Evolutionary conservation across 805 yeast species (phyloP).

Genomic region (Kurtzmaniella cleridarum): DNA sequence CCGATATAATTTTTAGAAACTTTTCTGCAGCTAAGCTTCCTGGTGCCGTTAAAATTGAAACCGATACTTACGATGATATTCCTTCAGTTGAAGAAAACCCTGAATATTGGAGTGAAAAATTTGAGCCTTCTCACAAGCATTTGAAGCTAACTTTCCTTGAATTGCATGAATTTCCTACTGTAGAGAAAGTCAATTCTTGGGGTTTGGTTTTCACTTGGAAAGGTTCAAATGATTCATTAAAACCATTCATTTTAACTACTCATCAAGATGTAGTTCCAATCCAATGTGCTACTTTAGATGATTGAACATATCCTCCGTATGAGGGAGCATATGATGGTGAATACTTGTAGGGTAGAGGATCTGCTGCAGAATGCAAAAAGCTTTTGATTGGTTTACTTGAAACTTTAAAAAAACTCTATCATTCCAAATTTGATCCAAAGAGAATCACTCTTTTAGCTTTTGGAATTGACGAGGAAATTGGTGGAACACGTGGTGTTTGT

Average conservation of each 20-base stretch:
- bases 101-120: conserved; percentile 12
- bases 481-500: conserved; percentile 15
- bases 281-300: conserved; percentile 13
- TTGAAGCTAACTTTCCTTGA: conserved; percentile 14
- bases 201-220: conserved; percentile 19
- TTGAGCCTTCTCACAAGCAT: conserved; percentile 14
- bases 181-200: conserved; percentile 13
- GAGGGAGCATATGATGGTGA: conserved; percentile 34
- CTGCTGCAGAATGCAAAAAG: conserved; percentile 28
- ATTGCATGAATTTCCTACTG: conserved; percentile 8
- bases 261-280: conserved; percentile 23
- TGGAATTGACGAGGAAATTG: conserved; percentile 15
- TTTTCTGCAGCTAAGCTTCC: conserved; percentile 11
- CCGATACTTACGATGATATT: conserved; percentile 11
- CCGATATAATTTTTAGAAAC: conserved; percentile 10
- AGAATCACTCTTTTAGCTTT: conserved; percentile 12
- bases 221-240: conserved; percentile 10
- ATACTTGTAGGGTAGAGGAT: conserved; percentile 35
- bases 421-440: conserved; percentile 9
- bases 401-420: conserved; percentile 10
- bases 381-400: conserved; percentile 18
- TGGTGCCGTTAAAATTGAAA: conserved; percentile 12
- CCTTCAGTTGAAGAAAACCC: conserved; percentile 11
- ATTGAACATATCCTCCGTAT: conserved; percentile 35
- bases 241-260: conserved; percentile 18